A percentile compares a stretch with the other conserved stretches of the same genome.
Evolutionary conservation across 2,329 filamentous ascomycete species (phyloP).

Genomic region (Diaporthe humulicola): DNA sequence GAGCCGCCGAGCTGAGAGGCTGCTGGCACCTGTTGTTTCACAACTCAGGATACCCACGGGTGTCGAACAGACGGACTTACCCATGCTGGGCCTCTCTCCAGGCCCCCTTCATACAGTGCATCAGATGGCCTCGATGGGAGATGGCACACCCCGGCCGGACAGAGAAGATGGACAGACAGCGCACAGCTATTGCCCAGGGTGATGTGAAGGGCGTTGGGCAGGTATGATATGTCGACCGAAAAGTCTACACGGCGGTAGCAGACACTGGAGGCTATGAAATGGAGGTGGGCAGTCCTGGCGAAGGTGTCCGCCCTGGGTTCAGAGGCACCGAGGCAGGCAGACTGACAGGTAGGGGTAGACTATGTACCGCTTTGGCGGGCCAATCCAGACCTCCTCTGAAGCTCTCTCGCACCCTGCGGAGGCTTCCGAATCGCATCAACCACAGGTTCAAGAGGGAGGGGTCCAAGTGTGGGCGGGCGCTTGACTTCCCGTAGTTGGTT

Average conservation of each 20-base stretch:
- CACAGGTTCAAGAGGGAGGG: not conserved
- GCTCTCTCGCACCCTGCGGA: not conserved
- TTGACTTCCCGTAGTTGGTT: slow-evolving; percentile 23
- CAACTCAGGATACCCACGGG: slow-evolving; percentile 29
- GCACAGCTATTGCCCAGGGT: slow-evolving; percentile 24
- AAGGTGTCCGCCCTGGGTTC: not conserved
- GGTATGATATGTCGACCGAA: slow-evolving; percentile 8
- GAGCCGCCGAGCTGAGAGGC: slow-evolving; percentile 13
- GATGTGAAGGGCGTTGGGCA: slow-evolving; percentile 10
- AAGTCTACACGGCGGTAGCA: not conserved
- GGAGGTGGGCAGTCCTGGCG: not conserved
- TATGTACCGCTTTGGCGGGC: not conserved
- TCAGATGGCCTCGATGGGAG: slow-evolving; percentile 13
- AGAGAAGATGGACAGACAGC: slow-evolving; percentile 18
- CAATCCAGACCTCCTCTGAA: not conserved
- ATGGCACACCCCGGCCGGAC: slow-evolving; percentile 13
- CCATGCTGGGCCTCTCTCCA: slow-evolving; percentile 38
- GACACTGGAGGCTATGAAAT: not conserved
- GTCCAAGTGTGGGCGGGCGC: not conserved
- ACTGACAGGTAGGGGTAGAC: not conserved
- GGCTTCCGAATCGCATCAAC: slow-evolving; percentile 14
- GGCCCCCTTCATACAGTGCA: slow-evolving; percentile 23
- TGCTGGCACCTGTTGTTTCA: slow-evolving; percentile 38
- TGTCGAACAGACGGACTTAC: slow-evolving; percentile 34
- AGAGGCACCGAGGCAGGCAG: not conserved